phyloP scores from a whole-genome alignment of 2,329 filamentous ascomycete species.

The Cryphonectria radicalis region DNA sequence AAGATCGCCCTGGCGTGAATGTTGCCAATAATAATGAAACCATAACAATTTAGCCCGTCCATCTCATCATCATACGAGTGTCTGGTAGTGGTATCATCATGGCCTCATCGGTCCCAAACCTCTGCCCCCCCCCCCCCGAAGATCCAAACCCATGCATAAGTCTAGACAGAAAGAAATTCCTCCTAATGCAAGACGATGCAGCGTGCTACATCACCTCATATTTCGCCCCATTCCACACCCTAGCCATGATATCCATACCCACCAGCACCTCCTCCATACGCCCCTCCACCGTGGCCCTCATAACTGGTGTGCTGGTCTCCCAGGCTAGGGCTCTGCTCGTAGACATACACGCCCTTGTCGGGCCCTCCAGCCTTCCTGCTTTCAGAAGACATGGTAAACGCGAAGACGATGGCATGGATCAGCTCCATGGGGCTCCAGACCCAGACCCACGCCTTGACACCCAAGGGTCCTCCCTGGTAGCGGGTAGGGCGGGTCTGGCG shows the following conservation, averaged over 20 bases:
- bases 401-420: slow-evolving; percentile 15
- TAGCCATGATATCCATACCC: neutral
- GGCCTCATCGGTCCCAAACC: neutral
- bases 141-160: neutral
- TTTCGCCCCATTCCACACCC: neutral
- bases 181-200: neutral
- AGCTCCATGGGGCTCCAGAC: slow-evolving; percentile 30
- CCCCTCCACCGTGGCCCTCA: neutral
- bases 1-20: neutral
- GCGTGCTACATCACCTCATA: neutral
- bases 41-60: neutral
- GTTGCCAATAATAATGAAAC: neutral
- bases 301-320: neutral
- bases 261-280: neutral
- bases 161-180: neutral
- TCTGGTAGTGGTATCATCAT: neutral
- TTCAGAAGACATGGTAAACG: slow-evolving; percentile 16
- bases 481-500: neutral
- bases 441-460: slow-evolving; percentile 27
- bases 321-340: neutral
- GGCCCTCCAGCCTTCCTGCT: neutral
- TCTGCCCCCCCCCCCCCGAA: neutral
- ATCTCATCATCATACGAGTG: neutral
- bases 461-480: slow-evolving; percentile 32
- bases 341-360: neutral